A percentile compares a stretch with the other conserved stretches of the same genome.
phyloP scores from a whole-genome alignment of 2,329 filamentous ascomycete species.

The Chrysoporthe puriensis region DNA sequence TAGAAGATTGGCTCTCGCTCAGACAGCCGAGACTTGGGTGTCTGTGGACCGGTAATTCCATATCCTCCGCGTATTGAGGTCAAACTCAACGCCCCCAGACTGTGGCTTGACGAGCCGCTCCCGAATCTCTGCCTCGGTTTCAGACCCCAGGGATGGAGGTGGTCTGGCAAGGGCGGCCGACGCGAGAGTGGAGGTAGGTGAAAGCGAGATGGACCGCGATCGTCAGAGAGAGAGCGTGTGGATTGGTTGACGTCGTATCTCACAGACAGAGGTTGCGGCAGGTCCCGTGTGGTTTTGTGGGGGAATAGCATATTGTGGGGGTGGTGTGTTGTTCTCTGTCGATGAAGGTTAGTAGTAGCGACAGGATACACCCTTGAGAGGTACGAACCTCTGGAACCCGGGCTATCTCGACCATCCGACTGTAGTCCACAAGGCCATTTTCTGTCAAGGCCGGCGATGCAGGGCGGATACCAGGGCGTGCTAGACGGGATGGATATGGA shows the following conservation, averaged over 20 bases:
- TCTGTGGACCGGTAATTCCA: conserved; percentile 35
- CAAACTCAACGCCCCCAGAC: conserved; percentile 50
- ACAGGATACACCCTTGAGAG: no score
- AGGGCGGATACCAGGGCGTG: conserved; percentile 55
- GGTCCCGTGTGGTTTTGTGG: conserved; percentile 40
- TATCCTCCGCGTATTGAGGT: conserved; percentile 57
- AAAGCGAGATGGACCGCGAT: conserved; percentile 19
- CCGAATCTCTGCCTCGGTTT: conserved; percentile 39
- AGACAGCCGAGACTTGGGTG: conserved; percentile 31
- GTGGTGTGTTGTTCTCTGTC: conserved; percentile 51
- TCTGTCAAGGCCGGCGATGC: conserved; percentile 54
- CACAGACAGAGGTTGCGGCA: conserved; percentile 42
- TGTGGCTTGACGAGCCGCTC: conserved; percentile 43
- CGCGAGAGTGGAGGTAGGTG: conserved; percentile 30
- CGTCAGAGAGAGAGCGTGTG: conserved; percentile 41
- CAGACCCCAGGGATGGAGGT: conserved; percentile 39
- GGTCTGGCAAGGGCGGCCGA: conserved; percentile 40
- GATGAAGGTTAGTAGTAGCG: conserved; percentile 11
- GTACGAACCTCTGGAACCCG: conserved; percentile 49
- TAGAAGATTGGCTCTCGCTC: conserved; percentile 50
- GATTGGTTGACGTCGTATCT: conserved; percentile 47
- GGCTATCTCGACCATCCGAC: conserved; percentile 54
- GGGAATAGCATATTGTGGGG: conserved; percentile 45
- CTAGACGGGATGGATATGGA: conserved; percentile 61
- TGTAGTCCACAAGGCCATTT: conserved; percentile 52